phyloP scores from a whole-genome alignment of 345 rosid genomes.

The Boechera retrofracta region DNA sequence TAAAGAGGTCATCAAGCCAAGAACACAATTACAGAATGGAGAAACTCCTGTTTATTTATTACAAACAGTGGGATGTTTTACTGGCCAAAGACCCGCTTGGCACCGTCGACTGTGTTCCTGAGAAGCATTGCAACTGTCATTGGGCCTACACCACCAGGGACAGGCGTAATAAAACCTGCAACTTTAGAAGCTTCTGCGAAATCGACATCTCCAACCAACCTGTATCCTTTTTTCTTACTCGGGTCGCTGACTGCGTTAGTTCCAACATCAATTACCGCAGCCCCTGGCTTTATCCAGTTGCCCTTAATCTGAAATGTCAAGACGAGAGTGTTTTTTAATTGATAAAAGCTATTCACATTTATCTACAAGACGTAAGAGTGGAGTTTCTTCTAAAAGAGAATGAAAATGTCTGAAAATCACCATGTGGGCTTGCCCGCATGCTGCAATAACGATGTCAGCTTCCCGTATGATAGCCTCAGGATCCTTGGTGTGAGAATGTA shows the following conservation, averaged over 20 bases:
- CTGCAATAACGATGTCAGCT: conserved; percentile 93
- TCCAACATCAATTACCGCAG: conserved; percentile 94
- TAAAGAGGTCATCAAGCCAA: conserved; percentile 5
- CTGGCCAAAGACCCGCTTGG: conserved; percentile 64
- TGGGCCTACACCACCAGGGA: conserved; percentile 98
- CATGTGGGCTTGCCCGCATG: conserved; percentile 94
- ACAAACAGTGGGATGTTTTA: conserved; percentile 31
- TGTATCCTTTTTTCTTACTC: conserved; percentile 75
- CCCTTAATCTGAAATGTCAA: conserved; percentile 70
- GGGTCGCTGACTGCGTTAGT: conserved; percentile 82
- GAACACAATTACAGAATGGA: conserved; percentile 20
- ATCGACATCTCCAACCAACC: conserved; percentile 96
- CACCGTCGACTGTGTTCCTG: conserved; percentile 80
- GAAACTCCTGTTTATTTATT: conserved; percentile 19
- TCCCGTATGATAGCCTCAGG: conserved; percentile 69
- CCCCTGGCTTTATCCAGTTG: conserved; percentile 94
- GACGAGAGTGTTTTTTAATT: not conserved
- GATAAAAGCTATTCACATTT: not conserved
- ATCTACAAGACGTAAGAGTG: not conserved
- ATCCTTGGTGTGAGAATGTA: conserved; percentile 75
- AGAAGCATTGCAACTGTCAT: conserved; percentile 97
- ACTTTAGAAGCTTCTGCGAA: conserved; percentile 73
- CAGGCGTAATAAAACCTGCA: conserved; percentile 88
- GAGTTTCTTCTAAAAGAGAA: not conserved
- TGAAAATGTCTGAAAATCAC: conserved; percentile 42